Evolutionary conservation across 2,329 filamentous ascomycete species (phyloP), one percentile per base, ranked within the genome.

Genomic region (Curvularia verruculosa): DNA sequence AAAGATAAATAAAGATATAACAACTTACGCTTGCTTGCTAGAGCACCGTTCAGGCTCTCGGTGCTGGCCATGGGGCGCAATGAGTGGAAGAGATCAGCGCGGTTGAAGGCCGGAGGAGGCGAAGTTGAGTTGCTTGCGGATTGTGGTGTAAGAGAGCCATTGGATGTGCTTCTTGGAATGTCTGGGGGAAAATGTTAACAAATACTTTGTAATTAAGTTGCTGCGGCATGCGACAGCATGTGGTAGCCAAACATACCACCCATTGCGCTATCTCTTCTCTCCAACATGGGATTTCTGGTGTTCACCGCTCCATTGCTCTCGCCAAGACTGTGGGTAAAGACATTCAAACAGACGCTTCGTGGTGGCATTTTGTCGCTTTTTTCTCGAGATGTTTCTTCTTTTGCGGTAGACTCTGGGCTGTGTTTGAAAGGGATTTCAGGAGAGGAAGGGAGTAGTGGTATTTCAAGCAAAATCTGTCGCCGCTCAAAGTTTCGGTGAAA

Each of bases 291-390:
- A 44, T 54, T 58, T 56, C 65, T 59, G 53, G 71, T 69, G 52
- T 59, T 71, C 61, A 72, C 67, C 64, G 65, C 61, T 58, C 63
- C 62, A 52, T 65, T 67, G 43, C 65, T 58, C 46, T 69, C 66
- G 66, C 70, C 63, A 64, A 69, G 62, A 60, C 68, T 71, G 15
- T 62, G 69, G 44, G 70, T 74, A 67, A 74, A 75, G 23, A 75
- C 73, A 70, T 75, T 75, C 61, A 74, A 60, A 51, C 70, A 71
- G 24, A 75, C 70, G 54, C 70, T 73, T 69, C 73, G 68, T 49
- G 73, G 70, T 47, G 73, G 73, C 73, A 75, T 74, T 56, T 65
- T 66, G 61, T 52, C 28, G 37, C 39, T 54, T 49, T 62, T 59
- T 61, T 51, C 51, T 54, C 58, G 51, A 36, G 37, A 48, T 21